phyloP scores from a whole-genome alignment of 495 filamentous ascomycete species.

The Aspergillus cristatus region DNA sequence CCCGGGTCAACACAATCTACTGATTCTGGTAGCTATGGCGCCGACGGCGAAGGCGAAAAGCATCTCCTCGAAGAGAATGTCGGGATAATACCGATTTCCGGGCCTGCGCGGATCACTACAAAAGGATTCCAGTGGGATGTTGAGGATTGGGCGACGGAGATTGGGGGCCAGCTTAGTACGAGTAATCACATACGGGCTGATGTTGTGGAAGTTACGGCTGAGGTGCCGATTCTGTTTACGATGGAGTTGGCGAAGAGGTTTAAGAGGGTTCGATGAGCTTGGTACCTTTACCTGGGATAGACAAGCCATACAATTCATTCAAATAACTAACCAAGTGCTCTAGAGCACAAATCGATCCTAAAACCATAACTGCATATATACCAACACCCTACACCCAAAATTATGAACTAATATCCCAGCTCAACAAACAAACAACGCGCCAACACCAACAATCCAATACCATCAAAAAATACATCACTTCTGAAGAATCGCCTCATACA shows the following conservation, averaged over 20 bases:
- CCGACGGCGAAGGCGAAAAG: constrained; percentile 4
- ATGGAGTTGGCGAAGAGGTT: constrained; percentile 53
- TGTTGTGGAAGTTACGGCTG: constrained; percentile 52
- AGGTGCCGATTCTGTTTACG: constrained; percentile 72
- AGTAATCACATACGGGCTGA: constrained; percentile 73
- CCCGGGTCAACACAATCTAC: too few relatives aligned
- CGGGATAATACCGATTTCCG: constrained; percentile 76
- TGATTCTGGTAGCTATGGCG: constrained; percentile 7
- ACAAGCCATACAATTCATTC: too few relatives aligned
- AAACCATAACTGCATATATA: too few relatives aligned
- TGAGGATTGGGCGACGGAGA: constrained; percentile 63
- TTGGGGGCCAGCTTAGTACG: constrained; percentile 81
- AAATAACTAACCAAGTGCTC: too few relatives aligned
- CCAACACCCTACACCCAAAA: too few relatives aligned
- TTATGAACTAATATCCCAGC: too few relatives aligned
- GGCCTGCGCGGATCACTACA: constrained; percentile 63
- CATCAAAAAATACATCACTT: too few relatives aligned
- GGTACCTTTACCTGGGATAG: too few relatives aligned
- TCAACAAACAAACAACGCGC: too few relatives aligned
- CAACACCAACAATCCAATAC: too few relatives aligned
- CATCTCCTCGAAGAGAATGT: constrained; percentile 53
- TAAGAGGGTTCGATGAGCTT: constrained; percentile 18
- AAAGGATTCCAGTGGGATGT: constrained; percentile 88
- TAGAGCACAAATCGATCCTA: too few relatives aligned
- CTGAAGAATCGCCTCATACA: constrained; percentile 80